Evolutionary conservation across 352 stramenopile species (phyloP).

Genomic region (Phytophthora cajani): DNA sequence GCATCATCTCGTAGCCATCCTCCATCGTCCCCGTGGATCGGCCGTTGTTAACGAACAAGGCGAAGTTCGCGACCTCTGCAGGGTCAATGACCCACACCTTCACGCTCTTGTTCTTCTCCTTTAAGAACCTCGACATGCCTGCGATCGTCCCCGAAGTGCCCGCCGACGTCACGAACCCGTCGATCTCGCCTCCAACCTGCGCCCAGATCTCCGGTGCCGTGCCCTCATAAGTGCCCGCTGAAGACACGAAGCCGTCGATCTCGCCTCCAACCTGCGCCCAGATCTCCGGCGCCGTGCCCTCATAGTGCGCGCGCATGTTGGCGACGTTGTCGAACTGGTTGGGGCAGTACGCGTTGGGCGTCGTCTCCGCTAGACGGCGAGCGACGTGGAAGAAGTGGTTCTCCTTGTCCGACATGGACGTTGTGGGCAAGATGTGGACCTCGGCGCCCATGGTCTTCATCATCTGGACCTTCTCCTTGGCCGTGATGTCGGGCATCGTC

Average conservation of each 20-base stretch:
- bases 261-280: slow-evolving; percentile 87
- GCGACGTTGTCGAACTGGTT: slow-evolving; percentile 86
- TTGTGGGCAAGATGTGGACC: slow-evolving; percentile 68
- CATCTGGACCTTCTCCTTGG: slow-evolving; percentile 79
- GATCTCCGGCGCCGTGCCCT: slow-evolving; percentile 89
- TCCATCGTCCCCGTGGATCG: slow-evolving; percentile 60
- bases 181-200: slow-evolving; percentile 88
- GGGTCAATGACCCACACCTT: slow-evolving; percentile 67
- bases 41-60: slow-evolving; percentile 69
- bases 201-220: slow-evolving; percentile 92
- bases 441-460: slow-evolving; percentile 81
- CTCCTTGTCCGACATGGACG: slow-evolving; percentile 67
- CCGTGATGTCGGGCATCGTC: slow-evolving; percentile 76
- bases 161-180: slow-evolving; percentile 91
- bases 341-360: slow-evolving; percentile 49
- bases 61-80: slow-evolving; percentile 79
- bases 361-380: slow-evolving; percentile 49
- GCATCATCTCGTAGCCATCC: slow-evolving; percentile 86
- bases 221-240: slow-evolving; percentile 80
- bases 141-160: slow-evolving; percentile 93
- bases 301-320: slow-evolving; percentile 78
- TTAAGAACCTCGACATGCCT: slow-evolving; percentile 91
- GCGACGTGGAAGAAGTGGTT: slow-evolving; percentile 84
- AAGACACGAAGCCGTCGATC: slow-evolving; percentile 93
- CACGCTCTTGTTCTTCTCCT: slow-evolving; percentile 63